Conservation (phyloP, 192 early-diverging fungal genomes). For the Coemansia sp. region DNA sequence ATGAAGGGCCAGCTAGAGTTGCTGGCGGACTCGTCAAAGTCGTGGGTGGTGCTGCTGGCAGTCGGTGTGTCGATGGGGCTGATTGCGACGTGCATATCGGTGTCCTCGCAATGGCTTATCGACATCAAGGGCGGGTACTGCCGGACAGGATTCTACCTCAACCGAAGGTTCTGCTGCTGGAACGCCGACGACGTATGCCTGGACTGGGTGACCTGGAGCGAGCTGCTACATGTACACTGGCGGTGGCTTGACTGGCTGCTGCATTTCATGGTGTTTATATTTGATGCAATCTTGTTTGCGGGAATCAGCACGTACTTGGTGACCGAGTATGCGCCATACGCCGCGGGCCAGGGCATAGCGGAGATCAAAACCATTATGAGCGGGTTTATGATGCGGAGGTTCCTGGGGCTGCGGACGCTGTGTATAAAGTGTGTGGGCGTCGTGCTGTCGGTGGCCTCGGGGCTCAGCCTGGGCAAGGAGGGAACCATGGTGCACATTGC, state of each 20-base stretch:
- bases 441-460: conserved; percentile 84
- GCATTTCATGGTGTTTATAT: conserved; percentile 38
- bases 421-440: conserved; percentile 85
- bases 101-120: conserved; percentile 69
- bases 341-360: conserved; percentile 75
- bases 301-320: conserved; percentile 73
- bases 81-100: conserved; percentile 43
- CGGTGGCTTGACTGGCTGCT: conserved; percentile 46
- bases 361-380: conserved; percentile 82
- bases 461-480: conserved; percentile 91
- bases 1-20: conserved; percentile 18
- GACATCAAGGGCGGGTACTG: conserved; percentile 87
- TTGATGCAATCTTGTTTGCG: conserved; percentile 60
- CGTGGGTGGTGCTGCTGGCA: conserved; percentile 39
- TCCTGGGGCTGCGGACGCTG: conserved; percentile 69
- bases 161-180: conserved; percentile 85
- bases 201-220: conserved; percentile 62
- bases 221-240: conserved; percentile 46
- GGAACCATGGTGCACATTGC: conserved; percentile 96
- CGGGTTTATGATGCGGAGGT: conserved; percentile 70
- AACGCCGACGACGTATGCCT: conserved; percentile 59
- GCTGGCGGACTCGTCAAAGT: conserved; percentile 23
- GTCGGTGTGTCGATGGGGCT: conserved; percentile 47
- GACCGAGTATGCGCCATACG: conserved; percentile 74
- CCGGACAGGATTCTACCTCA: conserved; percentile 71